phyloP scores from a whole-genome alignment of 768 basidiomycete genomes.

The Steccherinum ochraceum region DNA sequence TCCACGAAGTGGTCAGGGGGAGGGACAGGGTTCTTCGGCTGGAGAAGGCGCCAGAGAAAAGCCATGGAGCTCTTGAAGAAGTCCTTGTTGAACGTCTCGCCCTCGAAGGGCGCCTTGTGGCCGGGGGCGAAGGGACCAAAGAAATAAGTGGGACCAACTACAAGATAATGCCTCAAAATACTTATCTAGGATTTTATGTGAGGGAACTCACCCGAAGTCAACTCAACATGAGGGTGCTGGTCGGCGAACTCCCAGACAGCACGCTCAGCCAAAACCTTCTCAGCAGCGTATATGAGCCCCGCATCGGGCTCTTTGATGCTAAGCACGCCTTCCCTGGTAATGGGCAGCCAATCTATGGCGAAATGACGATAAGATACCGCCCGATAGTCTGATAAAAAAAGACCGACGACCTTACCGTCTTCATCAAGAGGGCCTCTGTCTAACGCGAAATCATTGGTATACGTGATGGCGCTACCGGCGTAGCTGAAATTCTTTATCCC shows the following conservation, averaged over 20 bases:
- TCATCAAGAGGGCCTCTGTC: too few species aligned
- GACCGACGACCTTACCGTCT: too few species aligned
- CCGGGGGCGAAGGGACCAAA: constrained; percentile 30
- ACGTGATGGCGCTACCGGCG: constrained; percentile 26
- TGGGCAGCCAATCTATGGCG: too few species aligned
- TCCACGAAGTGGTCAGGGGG: constrained; percentile 9
- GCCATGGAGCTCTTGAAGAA: constrained; percentile 6
- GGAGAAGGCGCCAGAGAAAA: constrained; percentile 1
- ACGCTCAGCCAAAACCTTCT: constrained; percentile 28
- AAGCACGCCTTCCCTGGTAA: too few species aligned
- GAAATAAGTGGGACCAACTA: constrained; percentile 27
- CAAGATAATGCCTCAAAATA: too few species aligned
- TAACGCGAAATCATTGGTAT: too few species aligned
- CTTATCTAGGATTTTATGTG: neutral
- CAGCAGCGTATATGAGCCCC: too few species aligned
- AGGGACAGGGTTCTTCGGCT: neutral
- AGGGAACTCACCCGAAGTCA: constrained; percentile 29
- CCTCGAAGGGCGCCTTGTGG: too few species aligned
- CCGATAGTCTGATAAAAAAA: too few species aligned
- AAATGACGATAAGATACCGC: too few species aligned
- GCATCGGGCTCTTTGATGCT: too few species aligned
- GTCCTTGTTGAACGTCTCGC: constrained; percentile 8
- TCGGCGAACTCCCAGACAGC: constrained; percentile 35
- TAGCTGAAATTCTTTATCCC: constrained; percentile 38
- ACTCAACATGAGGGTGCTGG: constrained; percentile 28